Base-by-base conservation (phyloP, 2,329 filamentous ascomycete genomes). In the Ilyonectria sp. region DNA sequence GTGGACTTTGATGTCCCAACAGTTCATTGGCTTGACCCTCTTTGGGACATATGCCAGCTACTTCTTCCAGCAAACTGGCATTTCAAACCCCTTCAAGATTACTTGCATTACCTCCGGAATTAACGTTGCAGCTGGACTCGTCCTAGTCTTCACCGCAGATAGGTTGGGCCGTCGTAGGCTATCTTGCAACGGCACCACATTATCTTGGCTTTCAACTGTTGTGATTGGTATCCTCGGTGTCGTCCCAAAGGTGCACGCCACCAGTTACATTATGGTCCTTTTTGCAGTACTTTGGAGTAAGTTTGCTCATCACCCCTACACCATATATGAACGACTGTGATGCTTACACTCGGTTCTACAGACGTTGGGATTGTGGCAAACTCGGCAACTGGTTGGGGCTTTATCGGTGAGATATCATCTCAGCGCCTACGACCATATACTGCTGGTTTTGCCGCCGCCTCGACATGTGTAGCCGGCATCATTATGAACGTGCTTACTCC, bases 31-130 rank as follows among this genome's bases (percentile, higher is more conserved):
- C 17, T 44, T 59, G 2, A 33, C 29, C 2, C 4, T 59, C 11
- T 59, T 59, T 10, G 31, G 90, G 55, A 87, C 87, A 65, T 92
- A 91, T 71, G 89, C 87, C 1, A 91, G 74, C 46, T 79, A 78
- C 64, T 80, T 79, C 60, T 79, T 79, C 44, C 74, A 76, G 60
- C 77, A 78, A 56, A 76, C 76, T 10, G 78, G 78, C 7, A 35
- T 75, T 0, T 26, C 52, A 19, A 69, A 72, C 19, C 70, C 71
- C 0, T 73, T 75, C 44, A 19, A 40, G 1, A 64, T 73, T 49
- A 72, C 67, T 4, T 65, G 46, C 6, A 71, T 72, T 46, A 72
- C 67, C 0, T 63, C 67, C 0, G 57, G 54, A 2, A 64, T 74
- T 29, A 67, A 70, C 26, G 68, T 74, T 26, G 67, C 21, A 11